Evolutionary conservation across 441 rosid species (phyloP).

Genomic region (Adansonia madagascariensis): DNA sequence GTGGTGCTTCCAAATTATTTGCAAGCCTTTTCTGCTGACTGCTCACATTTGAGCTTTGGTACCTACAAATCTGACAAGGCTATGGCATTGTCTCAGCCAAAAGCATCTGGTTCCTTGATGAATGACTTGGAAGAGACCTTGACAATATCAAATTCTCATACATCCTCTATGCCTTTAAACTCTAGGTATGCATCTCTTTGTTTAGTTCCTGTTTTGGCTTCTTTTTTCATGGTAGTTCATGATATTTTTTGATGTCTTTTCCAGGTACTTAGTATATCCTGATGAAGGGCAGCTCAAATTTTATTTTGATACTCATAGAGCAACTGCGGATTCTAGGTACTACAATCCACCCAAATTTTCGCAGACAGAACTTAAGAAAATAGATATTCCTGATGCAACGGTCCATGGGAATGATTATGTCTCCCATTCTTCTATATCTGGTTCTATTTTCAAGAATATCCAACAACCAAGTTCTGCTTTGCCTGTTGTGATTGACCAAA

Average conservation of each 20-base stretch:
- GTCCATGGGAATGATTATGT: slow-evolving; percentile 27
- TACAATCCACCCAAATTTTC: slow-evolving; percentile 26
- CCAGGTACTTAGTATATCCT: slow-evolving; percentile 39
- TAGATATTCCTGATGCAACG: slow-evolving; percentile 34
- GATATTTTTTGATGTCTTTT: slow-evolving; percentile 24
- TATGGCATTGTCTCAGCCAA: slow-evolving; percentile 25
- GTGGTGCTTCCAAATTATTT: slow-evolving; percentile 54
- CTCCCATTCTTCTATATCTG: slow-evolving; percentile 27
- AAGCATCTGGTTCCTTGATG: slow-evolving; percentile 29
- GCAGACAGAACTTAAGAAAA: slow-evolving; percentile 29
- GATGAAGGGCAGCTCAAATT: slow-evolving; percentile 33
- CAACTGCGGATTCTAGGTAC: slow-evolving; percentile 32
- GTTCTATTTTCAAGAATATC: slow-evolving; percentile 33
- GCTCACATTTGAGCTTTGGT: slow-evolving; percentile 60
- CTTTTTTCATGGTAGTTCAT: slow-evolving; percentile 16
- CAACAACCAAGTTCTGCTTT: slow-evolving; percentile 30
- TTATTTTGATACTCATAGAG: slow-evolving; percentile 26
- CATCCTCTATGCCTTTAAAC: slow-evolving; percentile 30
- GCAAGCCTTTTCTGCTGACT: slow-evolving; percentile 50
- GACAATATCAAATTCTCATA: slow-evolving; percentile 27
- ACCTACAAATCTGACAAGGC: slow-evolving; percentile 45
- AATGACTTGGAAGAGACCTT: slow-evolving; percentile 31
- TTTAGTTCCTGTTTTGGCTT: slow-evolving; percentile 17
- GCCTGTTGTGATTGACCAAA: slow-evolving; percentile 28
- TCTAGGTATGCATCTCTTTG: slow-evolving; percentile 37